A percentile compares a stretch with the other conserved stretches of the same genome.
These are phyloP conservation scores for Saccharomycopsis malanga DNA, from an alignment of 805 yeast species.

Conservation along the genomic window DNA sequence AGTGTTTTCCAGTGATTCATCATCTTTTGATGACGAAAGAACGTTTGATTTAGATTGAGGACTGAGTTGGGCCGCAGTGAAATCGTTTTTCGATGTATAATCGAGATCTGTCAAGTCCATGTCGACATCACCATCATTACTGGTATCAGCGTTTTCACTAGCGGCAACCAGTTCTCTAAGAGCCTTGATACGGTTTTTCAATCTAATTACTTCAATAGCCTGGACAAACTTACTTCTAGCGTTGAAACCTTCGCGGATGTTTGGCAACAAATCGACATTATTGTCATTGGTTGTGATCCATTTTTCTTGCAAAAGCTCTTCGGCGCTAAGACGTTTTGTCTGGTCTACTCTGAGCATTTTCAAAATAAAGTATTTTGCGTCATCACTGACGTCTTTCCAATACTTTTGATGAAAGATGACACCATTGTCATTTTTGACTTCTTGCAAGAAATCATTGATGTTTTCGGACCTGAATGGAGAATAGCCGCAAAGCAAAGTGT, in stretches of 20 bases:
- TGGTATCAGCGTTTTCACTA: slow-evolving; percentile 33
- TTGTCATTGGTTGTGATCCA: slow-evolving; percentile 60
- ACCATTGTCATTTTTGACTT: slow-evolving; percentile 58
- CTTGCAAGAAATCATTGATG: slow-evolving; percentile 71
- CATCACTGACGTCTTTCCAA: slow-evolving; percentile 75
- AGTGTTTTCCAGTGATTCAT: neutral
- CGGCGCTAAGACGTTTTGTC: slow-evolving; percentile 58
- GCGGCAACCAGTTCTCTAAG: slow-evolving; percentile 48
- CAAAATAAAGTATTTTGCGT: slow-evolving; percentile 73
- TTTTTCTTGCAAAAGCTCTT: slow-evolving; percentile 55
- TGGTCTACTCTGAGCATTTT: slow-evolving; percentile 66
- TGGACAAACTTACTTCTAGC: slow-evolving; percentile 79
- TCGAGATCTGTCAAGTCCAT: slow-evolving; percentile 11
- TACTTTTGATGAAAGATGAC: slow-evolving; percentile 82
- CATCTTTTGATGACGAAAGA: neutral
- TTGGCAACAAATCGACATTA: slow-evolving; percentile 67
- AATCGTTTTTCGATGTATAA: slow-evolving; percentile 13
- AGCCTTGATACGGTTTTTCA: slow-evolving; percentile 71
- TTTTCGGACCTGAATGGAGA: slow-evolving; percentile 86
- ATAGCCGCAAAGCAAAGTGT: slow-evolving; percentile 85
- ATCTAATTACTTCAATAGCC: slow-evolving; percentile 77
- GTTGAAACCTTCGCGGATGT: slow-evolving; percentile 71
- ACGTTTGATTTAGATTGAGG: neutral
- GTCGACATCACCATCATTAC: slow-evolving; percentile 27
- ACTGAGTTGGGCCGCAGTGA: neutral